Evolutionary conservation across 129 eudicot genomes (phyloP).

Genomic region (Glebionis coronaria): DNA sequence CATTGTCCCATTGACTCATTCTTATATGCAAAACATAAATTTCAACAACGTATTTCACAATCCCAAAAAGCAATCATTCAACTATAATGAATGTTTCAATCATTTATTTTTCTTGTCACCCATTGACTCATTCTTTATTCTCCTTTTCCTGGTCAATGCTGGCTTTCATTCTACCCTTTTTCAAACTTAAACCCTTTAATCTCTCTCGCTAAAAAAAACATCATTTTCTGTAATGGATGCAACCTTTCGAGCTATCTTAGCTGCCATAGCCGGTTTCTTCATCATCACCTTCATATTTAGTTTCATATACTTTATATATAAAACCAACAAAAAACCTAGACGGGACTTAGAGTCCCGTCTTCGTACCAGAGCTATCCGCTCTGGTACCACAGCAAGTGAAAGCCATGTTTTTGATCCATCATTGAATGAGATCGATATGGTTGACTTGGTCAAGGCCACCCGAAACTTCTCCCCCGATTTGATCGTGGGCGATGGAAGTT

Average conservation of each 20-base stretch:
- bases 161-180: constrained; percentile 24
- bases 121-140: constrained; percentile 30
- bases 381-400: constrained; percentile 28
- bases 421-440: constrained; percentile 46
- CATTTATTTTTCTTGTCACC: constrained; percentile 12
- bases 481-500: constrained; percentile 90
- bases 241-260: constrained; percentile 41
- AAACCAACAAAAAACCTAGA: constrained; percentile 26
- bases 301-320: constrained; percentile 29
- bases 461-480: constrained; percentile 61
- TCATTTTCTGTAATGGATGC: constrained; percentile 9
- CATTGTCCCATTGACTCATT: too few relatives aligned
- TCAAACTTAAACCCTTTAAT: constrained; percentile 20
- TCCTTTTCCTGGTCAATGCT: constrained; percentile 37
- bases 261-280: constrained; percentile 50
- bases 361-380: constrained; percentile 19
- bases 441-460: constrained; percentile 61
- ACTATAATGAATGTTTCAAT: neutral
- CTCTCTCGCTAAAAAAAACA: constrained; percentile 7
- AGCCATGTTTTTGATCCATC: constrained; percentile 64
- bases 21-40: too few relatives aligned
- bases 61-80: neutral
- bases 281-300: constrained; percentile 40
- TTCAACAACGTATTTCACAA: constrained; percentile 25
- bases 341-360: neutral